Conservation (phyloP, 2,329 filamentous ascomycete species). For the Chaetomium strumarium region DNA sequence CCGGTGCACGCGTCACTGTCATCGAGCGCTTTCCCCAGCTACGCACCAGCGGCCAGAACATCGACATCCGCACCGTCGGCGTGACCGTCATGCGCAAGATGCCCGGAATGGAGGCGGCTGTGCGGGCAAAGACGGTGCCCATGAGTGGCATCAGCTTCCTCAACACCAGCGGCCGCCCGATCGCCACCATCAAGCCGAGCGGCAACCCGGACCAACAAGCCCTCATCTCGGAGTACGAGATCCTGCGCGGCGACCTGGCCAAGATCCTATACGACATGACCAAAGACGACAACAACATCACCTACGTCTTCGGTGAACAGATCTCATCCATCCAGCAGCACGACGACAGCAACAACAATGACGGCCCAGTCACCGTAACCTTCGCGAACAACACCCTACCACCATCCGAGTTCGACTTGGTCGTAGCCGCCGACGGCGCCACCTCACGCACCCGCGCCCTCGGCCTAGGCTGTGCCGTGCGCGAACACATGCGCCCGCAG, state of each 20-base stretch:
- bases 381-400: slow-evolving; percentile 1
- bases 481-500: not conserved
- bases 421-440: slow-evolving; percentile 2
- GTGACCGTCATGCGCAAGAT: slow-evolving; percentile 4
- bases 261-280: slow-evolving; percentile 4
- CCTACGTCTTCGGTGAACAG: slow-evolving; percentile 3
- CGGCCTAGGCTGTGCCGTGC: not conserved
- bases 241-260: slow-evolving; percentile 1
- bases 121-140: not conserved
- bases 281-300: not conserved
- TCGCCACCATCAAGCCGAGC: not conserved
- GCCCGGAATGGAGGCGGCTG: not conserved
- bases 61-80: slow-evolving; percentile 4
- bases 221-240: slow-evolving; percentile 6
- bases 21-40: slow-evolving; percentile 2
- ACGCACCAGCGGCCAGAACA: slow-evolving; percentile 3
- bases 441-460: slow-evolving; percentile 2
- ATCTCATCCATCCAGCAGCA: not conserved
- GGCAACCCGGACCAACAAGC: slow-evolving; percentile 5
- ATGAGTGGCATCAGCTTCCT: slow-evolving; percentile 2
- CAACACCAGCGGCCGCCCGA: not conserved
- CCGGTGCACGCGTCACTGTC: not conserved
- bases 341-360: not conserved
- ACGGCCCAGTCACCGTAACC: not conserved
- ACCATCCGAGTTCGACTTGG: not conserved